Conservation (phyloP, 164 flowering plant genomes). For the Tetrastigma voinierianum region DNA sequence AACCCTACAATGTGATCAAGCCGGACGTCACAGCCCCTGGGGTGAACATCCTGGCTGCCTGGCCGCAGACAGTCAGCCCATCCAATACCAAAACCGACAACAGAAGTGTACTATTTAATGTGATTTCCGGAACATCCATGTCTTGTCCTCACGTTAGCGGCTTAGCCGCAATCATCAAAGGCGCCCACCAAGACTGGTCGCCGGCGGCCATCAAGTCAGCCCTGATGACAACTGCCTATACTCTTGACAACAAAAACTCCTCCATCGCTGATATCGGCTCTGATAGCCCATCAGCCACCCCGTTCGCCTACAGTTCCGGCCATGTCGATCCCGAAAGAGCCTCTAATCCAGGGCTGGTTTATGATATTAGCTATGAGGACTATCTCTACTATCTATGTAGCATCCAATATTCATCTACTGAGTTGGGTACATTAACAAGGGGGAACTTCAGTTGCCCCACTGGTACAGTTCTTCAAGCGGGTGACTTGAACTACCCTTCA, state of each 20-base stretch:
- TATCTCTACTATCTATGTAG: slow-evolving; percentile 59
- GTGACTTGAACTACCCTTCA: slow-evolving; percentile 73
- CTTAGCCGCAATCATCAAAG: slow-evolving; percentile 59
- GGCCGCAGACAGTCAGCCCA: slow-evolving; percentile 56
- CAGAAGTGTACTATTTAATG: slow-evolving; percentile 53
- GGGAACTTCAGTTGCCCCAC: slow-evolving; percentile 37
- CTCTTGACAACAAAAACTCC: slow-evolving; percentile 28
- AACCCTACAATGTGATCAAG: slow-evolving; percentile 59
- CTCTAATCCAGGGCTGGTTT: slow-evolving; percentile 61
- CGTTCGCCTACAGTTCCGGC: slow-evolving; percentile 75
- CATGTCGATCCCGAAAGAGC: slow-evolving; percentile 66
- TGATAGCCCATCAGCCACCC: slow-evolving; percentile 30
- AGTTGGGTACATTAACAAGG: slow-evolving; percentile 36
- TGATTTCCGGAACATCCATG: slow-evolving; percentile 82
- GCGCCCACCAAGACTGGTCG: slow-evolving; percentile 61
- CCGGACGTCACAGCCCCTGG: slow-evolving; percentile 84
- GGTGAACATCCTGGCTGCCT: slow-evolving; percentile 70
- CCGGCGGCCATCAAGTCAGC: slow-evolving; percentile 76
- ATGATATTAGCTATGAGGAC: slow-evolving; percentile 47
- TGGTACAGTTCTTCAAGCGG: slow-evolving; percentile 19
- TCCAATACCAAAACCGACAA: slow-evolving; percentile 38
- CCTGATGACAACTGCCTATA: slow-evolving; percentile 73
- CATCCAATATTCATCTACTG: slow-evolving; percentile 44
- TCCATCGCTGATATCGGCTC: slow-evolving; percentile 43
- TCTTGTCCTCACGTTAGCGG: slow-evolving; percentile 83